Base-by-base conservation (phyloP, 2,329 filamentous ascomycete species). In the Trichoderma sp. region DNA sequence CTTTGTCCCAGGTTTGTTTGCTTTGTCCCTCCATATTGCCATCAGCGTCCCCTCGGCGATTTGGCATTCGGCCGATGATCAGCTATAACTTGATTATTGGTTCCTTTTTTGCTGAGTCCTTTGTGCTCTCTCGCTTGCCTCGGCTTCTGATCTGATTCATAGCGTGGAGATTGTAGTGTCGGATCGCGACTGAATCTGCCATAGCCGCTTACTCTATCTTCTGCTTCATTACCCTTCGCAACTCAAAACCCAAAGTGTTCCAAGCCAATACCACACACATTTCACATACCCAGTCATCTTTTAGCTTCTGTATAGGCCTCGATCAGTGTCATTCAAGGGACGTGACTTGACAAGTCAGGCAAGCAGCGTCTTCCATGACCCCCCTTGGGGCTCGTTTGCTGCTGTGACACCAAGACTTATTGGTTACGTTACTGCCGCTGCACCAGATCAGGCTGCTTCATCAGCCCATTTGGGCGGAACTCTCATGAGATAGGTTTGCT, bases 381-480 rank as follows among this genome's bases (percentile, higher is more conserved):
- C 59, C 55, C 39, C 43, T 39, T 55, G 58, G 58, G 39, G 26
- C 55, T 71, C 36, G 28, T 15, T 57, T 70, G 65, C 66, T 73
- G 66, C n/a, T 72, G 72, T 73, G 70, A 55, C 62, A 73, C 72
- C 66, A 63, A 47, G 11, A 28, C 57, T 34, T 61, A 15, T 53
- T 63, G 36, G 50, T 62, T 59, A 70, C 70, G 70, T 72, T 68
- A 73, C 72, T 70, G 47, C 61, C 70, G 72, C 67, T 59, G 70
- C 70, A 73, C 53, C 66, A 63, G 39, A 39, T 23, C 55, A 34
- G 36, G 34, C 32, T 63, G 11, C 62, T 63, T 30, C 34, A 39
- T 34, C 62, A 63, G 15, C 62, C 58, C 61, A 57, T 57, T 63
- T 43, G 39, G 47, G n/a, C 39, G 36, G 57, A 23, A 20, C 50